Conservation (phyloP, 169 alveolate genomes). For the Eimeria necatrix region DNA sequence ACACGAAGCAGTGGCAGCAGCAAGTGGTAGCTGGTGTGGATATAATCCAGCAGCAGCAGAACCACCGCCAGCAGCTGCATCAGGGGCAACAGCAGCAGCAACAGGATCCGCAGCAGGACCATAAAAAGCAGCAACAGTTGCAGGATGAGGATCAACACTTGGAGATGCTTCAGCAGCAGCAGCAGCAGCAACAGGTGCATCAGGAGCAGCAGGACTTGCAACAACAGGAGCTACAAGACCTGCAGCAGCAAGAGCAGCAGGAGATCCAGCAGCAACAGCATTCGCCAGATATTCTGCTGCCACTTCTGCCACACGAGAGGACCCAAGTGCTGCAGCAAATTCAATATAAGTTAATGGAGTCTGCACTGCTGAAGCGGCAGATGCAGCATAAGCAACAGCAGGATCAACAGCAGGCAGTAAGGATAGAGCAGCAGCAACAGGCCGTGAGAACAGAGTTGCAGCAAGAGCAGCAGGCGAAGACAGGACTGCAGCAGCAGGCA, state of each 20-base stretch:
- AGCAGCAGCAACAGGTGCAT: conserved; percentile 20
- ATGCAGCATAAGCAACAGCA: not conserved
- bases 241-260: conserved; percentile 9
- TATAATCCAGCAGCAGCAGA: not conserved
- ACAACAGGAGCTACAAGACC: not conserved
- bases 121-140: not conserved
- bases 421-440: not conserved
- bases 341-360: not conserved
- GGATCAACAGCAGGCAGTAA: not conserved
- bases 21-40: not conserved
- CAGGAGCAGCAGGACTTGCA: not conserved
- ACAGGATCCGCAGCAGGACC: not conserved
- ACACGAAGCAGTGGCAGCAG: conserved; percentile 4
- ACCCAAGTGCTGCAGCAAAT: conserved; percentile 2
- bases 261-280: not conserved
- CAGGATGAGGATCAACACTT: not conserved
- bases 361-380: conserved; percentile 19
- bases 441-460: not conserved
- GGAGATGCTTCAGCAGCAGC: not conserved
- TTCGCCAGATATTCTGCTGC: not conserved
- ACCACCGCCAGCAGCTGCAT: conserved; percentile 8
- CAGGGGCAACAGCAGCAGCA: conserved; percentile 22
- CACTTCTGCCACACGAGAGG: not conserved
- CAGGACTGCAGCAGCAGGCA: not conserved
- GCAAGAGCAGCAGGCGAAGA: not conserved